Evolutionary conservation across 176 grass and related monocot genomes (phyloP).

Genomic region (Urochloa ruziziensis): DNA sequence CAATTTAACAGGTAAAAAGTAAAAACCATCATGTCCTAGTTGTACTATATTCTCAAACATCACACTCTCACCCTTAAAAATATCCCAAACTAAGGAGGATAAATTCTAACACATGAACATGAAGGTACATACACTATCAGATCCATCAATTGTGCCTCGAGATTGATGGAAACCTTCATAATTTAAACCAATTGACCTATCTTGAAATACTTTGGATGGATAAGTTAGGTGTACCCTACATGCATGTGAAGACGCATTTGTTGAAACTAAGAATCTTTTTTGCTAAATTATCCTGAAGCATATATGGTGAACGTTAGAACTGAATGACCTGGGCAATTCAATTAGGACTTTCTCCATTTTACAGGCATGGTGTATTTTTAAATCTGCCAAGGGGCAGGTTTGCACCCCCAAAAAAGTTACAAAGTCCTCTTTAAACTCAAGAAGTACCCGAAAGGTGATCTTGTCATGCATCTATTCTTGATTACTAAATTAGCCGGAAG

Average conservation of each 20-base stretch:
- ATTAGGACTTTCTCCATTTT: neutral
- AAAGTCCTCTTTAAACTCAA: neutral
- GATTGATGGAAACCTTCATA: neutral
- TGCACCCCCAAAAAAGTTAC: neutral
- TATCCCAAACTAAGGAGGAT: constrained; percentile 8
- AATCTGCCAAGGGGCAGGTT: neutral
- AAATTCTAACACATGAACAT: neutral
- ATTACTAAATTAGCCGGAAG: neutral
- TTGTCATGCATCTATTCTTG: neutral
- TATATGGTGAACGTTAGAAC: neutral
- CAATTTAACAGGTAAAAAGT: neutral
- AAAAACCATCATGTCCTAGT: neutral
- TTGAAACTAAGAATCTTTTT: neutral
- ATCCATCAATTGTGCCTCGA: neutral
- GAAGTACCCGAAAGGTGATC: neutral
- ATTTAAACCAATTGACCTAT: neutral
- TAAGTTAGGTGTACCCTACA: neutral
- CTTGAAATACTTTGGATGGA: neutral
- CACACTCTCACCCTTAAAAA: neutral
- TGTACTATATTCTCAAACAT: neutral
- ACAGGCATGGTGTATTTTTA: neutral
- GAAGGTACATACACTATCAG: neutral
- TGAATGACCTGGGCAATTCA: neutral
- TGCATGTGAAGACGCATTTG: neutral
- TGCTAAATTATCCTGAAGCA: neutral